Evolutionary conservation across 176 grass and related monocot species (phyloP).

Genomic region (Calamus simplicifolius): DNA sequence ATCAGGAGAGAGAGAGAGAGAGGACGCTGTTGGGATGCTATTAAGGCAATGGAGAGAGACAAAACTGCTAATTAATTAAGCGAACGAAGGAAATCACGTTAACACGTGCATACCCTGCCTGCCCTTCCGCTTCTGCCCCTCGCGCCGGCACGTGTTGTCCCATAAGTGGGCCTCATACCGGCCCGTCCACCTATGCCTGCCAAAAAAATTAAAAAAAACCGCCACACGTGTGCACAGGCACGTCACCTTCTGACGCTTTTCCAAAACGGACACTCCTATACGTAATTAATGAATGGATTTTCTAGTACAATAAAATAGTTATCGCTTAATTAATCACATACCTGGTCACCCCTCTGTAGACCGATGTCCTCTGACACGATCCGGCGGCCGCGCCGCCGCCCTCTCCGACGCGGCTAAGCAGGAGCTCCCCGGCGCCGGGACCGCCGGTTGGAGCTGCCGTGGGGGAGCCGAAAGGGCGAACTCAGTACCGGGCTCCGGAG

Average conservation of each 20-base stretch:
- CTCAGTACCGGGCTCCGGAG: neutral
- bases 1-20: too few relatives aligned
- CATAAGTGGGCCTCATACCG: slow-evolving; percentile 14
- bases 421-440: slow-evolving; percentile 10
- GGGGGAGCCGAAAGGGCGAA: slow-evolving; percentile 5
- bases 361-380: slow-evolving; percentile 42
- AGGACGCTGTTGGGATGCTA: too few relatives aligned
- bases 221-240: neutral
- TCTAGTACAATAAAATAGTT: too few relatives aligned
- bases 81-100: neutral
- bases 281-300: too few relatives aligned
- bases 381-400: neutral
- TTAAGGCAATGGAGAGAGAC: too few relatives aligned
- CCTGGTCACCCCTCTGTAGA: slow-evolving; percentile 80
- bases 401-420: too few relatives aligned
- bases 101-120: slow-evolving; percentile 25
- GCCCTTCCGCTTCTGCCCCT: slow-evolving; percentile 15
- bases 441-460: neutral
- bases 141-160: slow-evolving; percentile 15
- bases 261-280: too few relatives aligned
- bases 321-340: slow-evolving; percentile 3
- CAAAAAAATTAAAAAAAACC: neutral
- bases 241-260: neutral
- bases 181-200: slow-evolving; percentile 16
- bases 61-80: too few relatives aligned